These are phyloP conservation scores for Dryas octopetala DNA, from an alignment of 306 rosid species.

Conservation along the genomic window DNA sequence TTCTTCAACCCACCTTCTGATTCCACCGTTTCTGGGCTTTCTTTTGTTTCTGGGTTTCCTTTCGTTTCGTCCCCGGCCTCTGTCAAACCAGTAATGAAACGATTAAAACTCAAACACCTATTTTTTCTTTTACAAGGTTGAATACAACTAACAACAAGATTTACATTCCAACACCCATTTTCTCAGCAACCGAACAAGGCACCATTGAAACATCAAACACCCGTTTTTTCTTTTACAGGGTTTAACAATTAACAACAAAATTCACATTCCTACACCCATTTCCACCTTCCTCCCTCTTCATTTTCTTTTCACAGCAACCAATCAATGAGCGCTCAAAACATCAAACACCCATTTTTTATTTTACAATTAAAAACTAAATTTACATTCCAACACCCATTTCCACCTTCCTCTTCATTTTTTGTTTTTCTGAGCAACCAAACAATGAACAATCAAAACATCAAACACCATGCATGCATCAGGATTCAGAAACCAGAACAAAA, in stretches of 20 bases:
- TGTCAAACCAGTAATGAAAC: not conserved
- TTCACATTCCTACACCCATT: too few relatives aligned
- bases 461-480: not conserved
- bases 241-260: too few relatives aligned
- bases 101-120: too few relatives aligned
- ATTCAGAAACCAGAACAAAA: not conserved
- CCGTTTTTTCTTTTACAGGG: too few relatives aligned
- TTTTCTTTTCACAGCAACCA: too few relatives aligned
- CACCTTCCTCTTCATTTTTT: conserved; percentile 4
- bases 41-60: conserved; percentile 35
- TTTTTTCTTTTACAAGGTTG: not conserved
- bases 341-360: too few relatives aligned
- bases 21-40: conserved; percentile 32
- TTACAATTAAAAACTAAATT: not conserved
- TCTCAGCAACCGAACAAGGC: too few relatives aligned
- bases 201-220: too few relatives aligned
- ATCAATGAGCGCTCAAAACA: too few relatives aligned
- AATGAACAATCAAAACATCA: not conserved
- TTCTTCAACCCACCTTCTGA: not conserved
- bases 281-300: too few relatives aligned
- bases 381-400: not conserved
- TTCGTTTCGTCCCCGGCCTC: conserved; percentile 26
- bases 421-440: conserved; percentile 11
- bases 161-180: not conserved
- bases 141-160: not conserved